Conservation (phyloP, 2,329 filamentous ascomycete species). For the Penicillium sp. region DNA sequence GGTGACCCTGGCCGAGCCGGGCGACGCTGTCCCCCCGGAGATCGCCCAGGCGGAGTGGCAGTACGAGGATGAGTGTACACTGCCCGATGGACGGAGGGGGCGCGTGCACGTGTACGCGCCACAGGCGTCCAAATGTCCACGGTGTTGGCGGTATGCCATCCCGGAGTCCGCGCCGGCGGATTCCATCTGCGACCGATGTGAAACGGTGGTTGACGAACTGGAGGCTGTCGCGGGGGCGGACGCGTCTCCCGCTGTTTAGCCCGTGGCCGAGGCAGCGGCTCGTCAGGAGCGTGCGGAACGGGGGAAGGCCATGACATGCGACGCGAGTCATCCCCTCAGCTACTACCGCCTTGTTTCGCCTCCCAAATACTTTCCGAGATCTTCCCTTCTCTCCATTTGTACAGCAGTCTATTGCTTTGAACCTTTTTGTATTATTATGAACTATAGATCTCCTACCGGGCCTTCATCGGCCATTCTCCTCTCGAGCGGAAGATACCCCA, state of each 20-base stretch:
- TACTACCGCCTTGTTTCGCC: too few species aligned
- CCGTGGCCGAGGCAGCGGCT: neutral
- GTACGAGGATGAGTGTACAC: conserved; percentile 39
- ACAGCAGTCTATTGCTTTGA: too few species aligned
- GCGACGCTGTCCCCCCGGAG: conserved; percentile 20
- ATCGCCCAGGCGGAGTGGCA: conserved; percentile 36
- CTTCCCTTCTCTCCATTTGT: too few species aligned
- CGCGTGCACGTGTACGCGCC: conserved; percentile 44
- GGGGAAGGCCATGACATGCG: neutral
- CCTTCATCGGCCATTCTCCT: too few species aligned
- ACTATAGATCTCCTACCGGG: too few species aligned
- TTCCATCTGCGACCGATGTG: conserved; percentile 69
- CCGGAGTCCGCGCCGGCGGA: conserved; percentile 41
- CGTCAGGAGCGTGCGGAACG: neutral
- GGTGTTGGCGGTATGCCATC: conserved; percentile 87
- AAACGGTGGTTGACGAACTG: conserved; percentile 52
- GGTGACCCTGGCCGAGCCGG: conserved; percentile 46
- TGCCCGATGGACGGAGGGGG: conserved; percentile 28
- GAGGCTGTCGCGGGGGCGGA: conserved; percentile 15
- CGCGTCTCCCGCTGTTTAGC: neutral
- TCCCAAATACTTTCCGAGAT: too few species aligned
- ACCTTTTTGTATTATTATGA: too few species aligned
- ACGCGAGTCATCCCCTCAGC: neutral
- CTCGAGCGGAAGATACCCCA: too few species aligned
- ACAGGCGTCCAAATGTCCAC: conserved; percentile 62